Evolutionary conservation across 768 basidiomycete species (phyloP), one percentile per base, ranked within the genome.

Genomic region (Pholiota conissans): DNA sequence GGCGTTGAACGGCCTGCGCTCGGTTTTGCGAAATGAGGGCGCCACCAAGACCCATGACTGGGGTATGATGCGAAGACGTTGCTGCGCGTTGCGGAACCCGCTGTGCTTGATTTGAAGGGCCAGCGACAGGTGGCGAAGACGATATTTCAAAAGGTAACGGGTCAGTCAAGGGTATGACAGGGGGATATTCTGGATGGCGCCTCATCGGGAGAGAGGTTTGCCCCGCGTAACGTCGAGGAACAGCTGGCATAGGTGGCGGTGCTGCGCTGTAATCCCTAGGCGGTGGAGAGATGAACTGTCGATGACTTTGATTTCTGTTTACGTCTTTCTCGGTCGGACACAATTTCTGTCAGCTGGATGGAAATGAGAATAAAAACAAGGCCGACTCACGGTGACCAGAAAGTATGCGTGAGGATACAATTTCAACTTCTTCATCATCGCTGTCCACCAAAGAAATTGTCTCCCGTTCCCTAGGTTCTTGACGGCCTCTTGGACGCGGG

Each of bases 11-110:
- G n/a, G 40, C 30, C 49, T 58, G 61, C 1, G 53, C 37, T 49
- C 61, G 42, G 40, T 61, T 56, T n/a, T 61, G 53, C 14, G 55
- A 58, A 26, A 59, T 61, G 49, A 65, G 45, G 24, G 60, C 62
- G 29, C 61, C 66, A 27, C 63, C 66, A 9, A 64, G 68, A 20
- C 59, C 64, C 54, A 63, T 57, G 7, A 74, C 59, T 18, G 89
- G 89, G 3, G 77, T 71, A 58, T 84, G 84, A 42, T 85, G 85
- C 3, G 80, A 79, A 24, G 76, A 70, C 2, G 81, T 79, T 24
- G 78, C 75, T 4, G 73, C 68, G 2, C 72, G 68, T 18, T 61
- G 70, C 16, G 67, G 63, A n/a, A 61, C 50, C 32, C 63, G 63
- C 8, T 61, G 67, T 16, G 55, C 56, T 45, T 58, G 35, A 45